Percentiles rank a stretch among this genome's conserved stretches.
phyloP scores from a whole-genome alignment of 2,329 filamentous ascomycete genomes.

The Tolypocladium tropicale region DNA sequence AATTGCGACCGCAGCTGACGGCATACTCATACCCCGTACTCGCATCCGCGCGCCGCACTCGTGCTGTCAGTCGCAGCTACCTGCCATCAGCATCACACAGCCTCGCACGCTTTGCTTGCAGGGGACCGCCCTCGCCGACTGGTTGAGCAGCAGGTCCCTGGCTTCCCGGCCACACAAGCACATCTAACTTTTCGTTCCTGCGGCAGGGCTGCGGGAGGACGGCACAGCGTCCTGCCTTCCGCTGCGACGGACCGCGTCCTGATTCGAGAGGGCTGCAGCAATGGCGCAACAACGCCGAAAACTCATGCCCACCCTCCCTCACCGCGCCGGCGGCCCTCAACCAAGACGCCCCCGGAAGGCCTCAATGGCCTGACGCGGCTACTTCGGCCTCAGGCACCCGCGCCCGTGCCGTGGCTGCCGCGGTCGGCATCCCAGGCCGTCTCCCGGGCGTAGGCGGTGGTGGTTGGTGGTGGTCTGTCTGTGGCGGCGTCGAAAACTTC shows the following conservation, averaged over 20 bases:
- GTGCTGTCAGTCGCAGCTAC: too few species aligned
- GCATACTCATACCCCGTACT: too few species aligned
- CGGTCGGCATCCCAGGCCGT: too few species aligned
- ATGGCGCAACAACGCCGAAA: not conserved
- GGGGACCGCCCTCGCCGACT: not conserved
- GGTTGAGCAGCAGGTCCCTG: too few species aligned
- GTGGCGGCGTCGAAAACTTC: not conserved
- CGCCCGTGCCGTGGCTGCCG: not conserved
- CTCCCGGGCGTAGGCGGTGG: too few species aligned
- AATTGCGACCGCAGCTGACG: not conserved
- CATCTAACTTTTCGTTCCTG: not conserved
- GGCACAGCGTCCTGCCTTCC: not conserved
- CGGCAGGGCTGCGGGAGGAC: not conserved
- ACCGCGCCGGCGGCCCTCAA: not conserved
- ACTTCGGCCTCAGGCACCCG: not conserved
- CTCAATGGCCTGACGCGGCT: not conserved
- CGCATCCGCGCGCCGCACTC: too few species aligned
- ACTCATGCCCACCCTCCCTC: not conserved
- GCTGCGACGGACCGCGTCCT: not conserved
- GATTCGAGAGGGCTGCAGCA: not conserved
- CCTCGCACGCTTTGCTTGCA: not conserved
- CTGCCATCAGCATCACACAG: not conserved
- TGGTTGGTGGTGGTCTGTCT: not conserved
- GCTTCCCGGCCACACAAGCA: not conserved
- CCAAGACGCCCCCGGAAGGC: not conserved